These are phyloP conservation scores for Tremella fuciformis DNA, from an alignment of 768 basidiomycete genomes.

Conservation along the genomic window DNA sequence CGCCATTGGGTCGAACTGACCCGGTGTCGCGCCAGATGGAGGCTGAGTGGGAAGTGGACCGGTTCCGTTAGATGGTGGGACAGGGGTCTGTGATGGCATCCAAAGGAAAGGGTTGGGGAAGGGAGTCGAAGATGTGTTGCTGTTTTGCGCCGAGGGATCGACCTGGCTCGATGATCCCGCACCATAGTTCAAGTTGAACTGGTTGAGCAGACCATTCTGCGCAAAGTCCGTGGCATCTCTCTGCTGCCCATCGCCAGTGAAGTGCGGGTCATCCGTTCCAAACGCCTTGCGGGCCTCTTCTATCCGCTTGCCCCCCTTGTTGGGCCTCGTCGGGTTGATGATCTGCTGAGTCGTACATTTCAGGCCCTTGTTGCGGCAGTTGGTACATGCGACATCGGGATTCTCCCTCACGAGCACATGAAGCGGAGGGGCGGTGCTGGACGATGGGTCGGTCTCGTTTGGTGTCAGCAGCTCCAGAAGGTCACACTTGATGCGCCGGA, in stretches of 20 bases:
- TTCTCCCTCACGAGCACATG: slow-evolving; percentile 21
- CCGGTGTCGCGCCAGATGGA: too few relatives aligned
- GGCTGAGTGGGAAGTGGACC: too few relatives aligned
- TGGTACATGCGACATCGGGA: slow-evolving; percentile 29
- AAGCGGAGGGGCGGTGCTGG: slow-evolving; percentile 13
- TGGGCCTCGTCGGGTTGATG: slow-evolving; percentile 32
- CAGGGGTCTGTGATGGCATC: too few relatives aligned
- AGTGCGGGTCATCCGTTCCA: slow-evolving; percentile 12
- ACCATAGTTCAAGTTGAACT: background rate
- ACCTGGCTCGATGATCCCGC: too few relatives aligned
- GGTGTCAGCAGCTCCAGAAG: slow-evolving; percentile 22
- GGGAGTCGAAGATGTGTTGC: too few relatives aligned
- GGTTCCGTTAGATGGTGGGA: too few relatives aligned
- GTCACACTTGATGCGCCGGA: slow-evolving; percentile 39
- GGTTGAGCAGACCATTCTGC: background rate
- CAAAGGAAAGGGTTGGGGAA: too few relatives aligned
- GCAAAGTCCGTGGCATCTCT: background rate
- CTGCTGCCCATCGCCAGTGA: too few relatives aligned
- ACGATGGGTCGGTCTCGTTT: background rate
- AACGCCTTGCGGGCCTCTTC: slow-evolving; percentile 30
- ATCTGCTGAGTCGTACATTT: slow-evolving; percentile 32
- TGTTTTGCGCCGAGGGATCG: too few relatives aligned
- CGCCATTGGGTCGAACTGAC: too few relatives aligned
- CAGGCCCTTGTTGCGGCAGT: slow-evolving; percentile 33
- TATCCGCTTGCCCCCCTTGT: slow-evolving; percentile 38